phyloP scores from a whole-genome alignment of 2,329 filamentous ascomycete genomes.

The Lojkania enalia region DNA sequence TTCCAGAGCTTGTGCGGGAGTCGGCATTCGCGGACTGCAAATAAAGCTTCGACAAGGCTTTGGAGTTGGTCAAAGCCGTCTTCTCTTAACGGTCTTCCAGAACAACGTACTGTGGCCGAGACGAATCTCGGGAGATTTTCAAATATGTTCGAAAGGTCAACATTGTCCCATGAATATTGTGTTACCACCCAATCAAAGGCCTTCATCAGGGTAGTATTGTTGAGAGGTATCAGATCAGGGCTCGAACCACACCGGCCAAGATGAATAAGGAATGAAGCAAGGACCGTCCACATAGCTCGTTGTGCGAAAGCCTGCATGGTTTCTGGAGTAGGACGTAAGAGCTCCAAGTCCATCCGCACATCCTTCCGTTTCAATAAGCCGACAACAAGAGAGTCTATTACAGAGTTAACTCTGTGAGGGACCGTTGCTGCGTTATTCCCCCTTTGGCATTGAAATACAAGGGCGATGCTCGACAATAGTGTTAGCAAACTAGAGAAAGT shows the following conservation, averaged over 20 bases:
- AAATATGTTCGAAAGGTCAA: slow-evolving; percentile 26
- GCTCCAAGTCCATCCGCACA: slow-evolving; percentile 25
- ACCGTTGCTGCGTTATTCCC: slow-evolving; percentile 20
- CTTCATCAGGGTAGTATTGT: slow-evolving; percentile 14
- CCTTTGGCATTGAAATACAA: slow-evolving; percentile 23
- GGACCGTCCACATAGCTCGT: slow-evolving; percentile 31
- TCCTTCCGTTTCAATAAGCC: slow-evolving; percentile 29
- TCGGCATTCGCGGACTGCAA: slow-evolving; percentile 23
- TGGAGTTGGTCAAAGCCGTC: slow-evolving; percentile 42
- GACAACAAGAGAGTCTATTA: slow-evolving; percentile 29
- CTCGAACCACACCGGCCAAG: slow-evolving; percentile 19
- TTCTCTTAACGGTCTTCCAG: slow-evolving; percentile 39
- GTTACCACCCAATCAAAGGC: slow-evolving; percentile 25
- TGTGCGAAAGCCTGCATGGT: slow-evolving; percentile 34
- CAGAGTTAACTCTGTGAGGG: slow-evolving; percentile 23
- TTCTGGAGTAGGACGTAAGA: slow-evolving; percentile 27
- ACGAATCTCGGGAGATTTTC: slow-evolving; percentile 34
- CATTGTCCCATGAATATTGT: slow-evolving; percentile 28
- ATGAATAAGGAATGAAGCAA: slow-evolving; percentile 29
- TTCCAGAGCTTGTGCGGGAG: slow-evolving; percentile 40
- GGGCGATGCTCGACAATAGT: slow-evolving; percentile 37
- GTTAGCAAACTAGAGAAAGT: slow-evolving; percentile 42
- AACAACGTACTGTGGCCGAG: slow-evolving; percentile 38
- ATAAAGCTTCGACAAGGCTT: slow-evolving; percentile 32
- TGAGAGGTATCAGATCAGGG: slow-evolving; percentile 9